Percentiles rank a stretch among this genome's conserved stretches.
These are phyloP conservation scores for Raphanus hybrid DNA, from an alignment of 441 rosid species.

Conservation along the genomic window DNA sequence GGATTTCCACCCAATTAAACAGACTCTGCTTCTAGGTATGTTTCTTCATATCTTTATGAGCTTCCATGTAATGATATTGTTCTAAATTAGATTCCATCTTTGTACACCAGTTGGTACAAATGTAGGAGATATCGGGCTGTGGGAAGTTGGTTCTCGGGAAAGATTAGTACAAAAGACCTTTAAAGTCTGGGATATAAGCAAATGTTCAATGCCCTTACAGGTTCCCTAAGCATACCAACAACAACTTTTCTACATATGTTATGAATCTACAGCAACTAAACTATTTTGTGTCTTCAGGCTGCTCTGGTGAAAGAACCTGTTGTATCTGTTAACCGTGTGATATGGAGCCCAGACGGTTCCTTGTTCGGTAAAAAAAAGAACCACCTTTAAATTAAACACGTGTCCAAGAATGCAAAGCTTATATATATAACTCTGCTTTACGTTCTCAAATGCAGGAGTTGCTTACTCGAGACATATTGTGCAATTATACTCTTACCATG, in stretches of 20 bases:
- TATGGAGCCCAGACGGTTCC: constrained; percentile 89
- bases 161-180: constrained; percentile 69
- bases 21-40: constrained; percentile 80
- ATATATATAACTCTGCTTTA: constrained; percentile 30
- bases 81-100: constrained; percentile 22
- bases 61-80: constrained; percentile 6
- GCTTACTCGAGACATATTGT: constrained; percentile 86
- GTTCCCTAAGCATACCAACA: constrained; percentile 42
- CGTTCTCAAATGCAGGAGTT: constrained; percentile 61
- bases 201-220: constrained; percentile 79
- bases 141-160: constrained; percentile 87
- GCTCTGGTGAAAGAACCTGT: constrained; percentile 77
- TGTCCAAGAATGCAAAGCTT: constrained; percentile 11
- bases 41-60: constrained; percentile 23
- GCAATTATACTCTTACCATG: constrained; percentile 79
- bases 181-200: constrained; percentile 80
- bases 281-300: constrained; percentile 53
- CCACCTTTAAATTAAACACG: constrained; percentile 23
- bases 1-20: constrained; percentile 89
- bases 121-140: constrained; percentile 81
- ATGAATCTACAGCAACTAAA: constrained; percentile 15
- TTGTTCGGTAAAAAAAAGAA: constrained; percentile 66
- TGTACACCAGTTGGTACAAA: constrained; percentile 80
- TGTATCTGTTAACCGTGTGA: constrained; percentile 83
- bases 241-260: not conserved